Percentiles rank a stretch among this genome's conserved stretches.
phyloP scores from a whole-genome alignment of 495 filamentous ascomycete genomes.

The Penicillium pancosmium region DNA sequence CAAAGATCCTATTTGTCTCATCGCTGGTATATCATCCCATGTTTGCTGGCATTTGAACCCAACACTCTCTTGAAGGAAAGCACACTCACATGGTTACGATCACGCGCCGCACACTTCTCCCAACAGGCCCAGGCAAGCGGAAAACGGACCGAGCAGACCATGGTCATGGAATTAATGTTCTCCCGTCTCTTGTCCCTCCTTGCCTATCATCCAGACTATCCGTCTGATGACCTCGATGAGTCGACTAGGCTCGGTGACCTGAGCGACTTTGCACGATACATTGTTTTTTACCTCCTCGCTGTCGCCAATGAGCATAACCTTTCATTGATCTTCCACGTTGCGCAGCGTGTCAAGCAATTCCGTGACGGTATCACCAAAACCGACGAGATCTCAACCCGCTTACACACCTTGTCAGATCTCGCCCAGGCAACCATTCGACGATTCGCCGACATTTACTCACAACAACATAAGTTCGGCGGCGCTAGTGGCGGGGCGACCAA shows the following conservation, averaged over 20 bases:
- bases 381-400: conserved; percentile 53
- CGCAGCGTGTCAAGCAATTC: conserved; percentile 89
- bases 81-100: conserved; percentile 85
- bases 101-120: conserved; percentile 59
- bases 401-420: conserved; percentile 89
- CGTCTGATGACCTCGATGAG: conserved; percentile 43
- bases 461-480: conserved; percentile 51
- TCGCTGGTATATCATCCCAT: conserved; percentile 86
- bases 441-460: conserved; percentile 66
- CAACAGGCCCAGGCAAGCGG: conserved; percentile 39
- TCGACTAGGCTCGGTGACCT: conserved; percentile 66
- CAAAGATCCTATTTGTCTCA: conserved; percentile 43
- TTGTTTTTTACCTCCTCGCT: conserved; percentile 83
- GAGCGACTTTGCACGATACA: conserved; percentile 78
- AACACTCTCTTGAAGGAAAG: conserved; percentile 64
- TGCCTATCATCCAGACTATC: conserved; percentile 94
- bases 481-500: conserved; percentile 69
- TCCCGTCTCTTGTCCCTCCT: conserved; percentile 82
- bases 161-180: conserved; percentile 81
- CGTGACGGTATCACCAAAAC: conserved; percentile 70
- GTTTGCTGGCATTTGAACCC: conserved; percentile 90
- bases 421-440: conserved; percentile 78
- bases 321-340: conserved; percentile 86
- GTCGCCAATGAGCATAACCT: conserved; percentile 87
- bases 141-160: conserved; percentile 52